Percentiles rank a stretch among this genome's conserved stretches.
Evolutionary conservation across 257 asterid genomes (phyloP).

Genomic region (Salvia rosmarinus): DNA sequence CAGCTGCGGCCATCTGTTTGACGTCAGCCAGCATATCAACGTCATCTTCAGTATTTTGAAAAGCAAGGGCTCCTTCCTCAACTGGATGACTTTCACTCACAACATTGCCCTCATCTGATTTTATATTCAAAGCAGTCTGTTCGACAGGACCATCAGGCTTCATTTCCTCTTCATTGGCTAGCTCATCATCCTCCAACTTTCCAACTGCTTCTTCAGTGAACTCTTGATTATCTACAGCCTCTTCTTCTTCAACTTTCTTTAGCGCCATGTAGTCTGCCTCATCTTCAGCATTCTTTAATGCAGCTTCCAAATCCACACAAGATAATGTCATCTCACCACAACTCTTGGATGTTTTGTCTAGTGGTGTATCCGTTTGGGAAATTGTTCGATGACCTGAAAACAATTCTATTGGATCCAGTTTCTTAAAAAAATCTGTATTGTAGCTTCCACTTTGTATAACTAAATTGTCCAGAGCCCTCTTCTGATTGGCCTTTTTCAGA

Average conservation of each 20-base stretch:
- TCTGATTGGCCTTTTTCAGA: slow-evolving; percentile 94
- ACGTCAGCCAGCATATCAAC: slow-evolving; percentile 94
- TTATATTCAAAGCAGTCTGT: slow-evolving; percentile 42
- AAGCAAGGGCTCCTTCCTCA: slow-evolving; percentile 55
- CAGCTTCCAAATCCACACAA: slow-evolving; percentile 92
- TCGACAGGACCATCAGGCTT: slow-evolving; percentile 71
- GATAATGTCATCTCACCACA: slow-evolving; percentile 63
- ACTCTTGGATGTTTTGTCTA: slow-evolving; percentile 48
- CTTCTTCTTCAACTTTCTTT: slow-evolving; percentile 98
- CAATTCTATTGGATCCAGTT: slow-evolving; percentile 90
- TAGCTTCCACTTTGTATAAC: slow-evolving; percentile 97
- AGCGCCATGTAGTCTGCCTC: slow-evolving; percentile 99
- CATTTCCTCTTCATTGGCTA: slow-evolving; percentile 79
- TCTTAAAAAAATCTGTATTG: slow-evolving; percentile 92
- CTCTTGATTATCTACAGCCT: slow-evolving; percentile 98
- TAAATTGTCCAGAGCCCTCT: slow-evolving; percentile 91
- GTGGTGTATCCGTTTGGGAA: slow-evolving; percentile 43
- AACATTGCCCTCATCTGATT: slow-evolving; percentile 46
- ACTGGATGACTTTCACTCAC: slow-evolving; percentile 48
- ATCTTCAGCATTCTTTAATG: slow-evolving; percentile 95
- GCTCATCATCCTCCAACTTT: slow-evolving; percentile 90
- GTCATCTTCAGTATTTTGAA: slow-evolving; percentile 77
- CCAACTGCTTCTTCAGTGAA: slow-evolving; percentile 91
- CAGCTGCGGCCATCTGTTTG: slow-evolving; percentile 97
- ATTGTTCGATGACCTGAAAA: slow-evolving; percentile 71